phyloP scores from a whole-genome alignment of 768 basidiomycete genomes.

The Boletus sp. region DNA sequence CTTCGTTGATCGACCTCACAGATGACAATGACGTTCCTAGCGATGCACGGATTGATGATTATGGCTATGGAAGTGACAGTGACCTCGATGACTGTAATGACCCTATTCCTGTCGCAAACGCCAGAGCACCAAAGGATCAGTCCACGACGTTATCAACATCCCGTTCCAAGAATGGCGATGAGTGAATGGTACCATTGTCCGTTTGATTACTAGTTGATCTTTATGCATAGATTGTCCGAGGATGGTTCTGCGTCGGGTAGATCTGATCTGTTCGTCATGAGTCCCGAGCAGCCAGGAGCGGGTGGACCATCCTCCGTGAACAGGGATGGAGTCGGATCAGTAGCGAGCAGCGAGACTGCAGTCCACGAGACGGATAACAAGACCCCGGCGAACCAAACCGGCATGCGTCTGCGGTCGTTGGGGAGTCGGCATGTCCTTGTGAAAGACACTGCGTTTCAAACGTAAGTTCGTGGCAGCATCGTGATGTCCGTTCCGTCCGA shows the following conservation, averaged over 20 bases:
- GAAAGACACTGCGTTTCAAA: conserved; percentile 29
- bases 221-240: conserved; percentile 7
- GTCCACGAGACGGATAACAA: background rate
- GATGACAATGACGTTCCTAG: conserved; percentile 9
- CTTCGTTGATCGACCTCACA: conserved; percentile 13
- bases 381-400: background rate
- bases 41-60: too few species aligned
- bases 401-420: conserved; percentile 11
- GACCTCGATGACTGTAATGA: conserved; percentile 31
- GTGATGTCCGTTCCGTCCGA: background rate
- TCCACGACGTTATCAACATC: background rate
- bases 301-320: background rate
- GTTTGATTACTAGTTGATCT: background rate
- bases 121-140: background rate
- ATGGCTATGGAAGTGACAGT: conserved; percentile 35
- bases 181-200: background rate
- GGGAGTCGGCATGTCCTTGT: conserved; percentile 25
- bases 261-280: conserved; percentile 20
- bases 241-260: conserved; percentile 11
- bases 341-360: conserved; percentile 5
- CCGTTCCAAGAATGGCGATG: conserved; percentile 1
- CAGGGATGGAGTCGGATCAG: background rate
- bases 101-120: background rate
- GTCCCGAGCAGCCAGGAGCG: conserved; percentile 6
- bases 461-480: conserved; percentile 12